Base-by-base conservation (phyloP, 2,329 filamentous ascomycete genomes). In the Colletotrichum cereale region DNA sequence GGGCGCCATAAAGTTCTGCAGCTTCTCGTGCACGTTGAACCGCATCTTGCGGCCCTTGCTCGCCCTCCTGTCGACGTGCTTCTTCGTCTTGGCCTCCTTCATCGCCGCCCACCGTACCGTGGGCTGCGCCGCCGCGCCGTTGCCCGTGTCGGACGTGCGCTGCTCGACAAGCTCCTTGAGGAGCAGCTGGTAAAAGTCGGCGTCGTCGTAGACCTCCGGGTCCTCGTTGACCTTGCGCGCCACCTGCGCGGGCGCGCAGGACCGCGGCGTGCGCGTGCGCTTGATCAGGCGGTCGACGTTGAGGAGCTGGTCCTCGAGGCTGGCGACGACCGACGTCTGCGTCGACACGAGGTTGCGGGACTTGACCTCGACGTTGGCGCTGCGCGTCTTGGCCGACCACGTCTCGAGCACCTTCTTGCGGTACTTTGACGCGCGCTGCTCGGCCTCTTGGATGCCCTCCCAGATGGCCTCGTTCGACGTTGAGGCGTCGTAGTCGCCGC, bases 1-100 rank as follows among this genome's bases (percentile, higher is more conserved):
- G 0, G 95, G 91, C 14, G 95, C 95, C 95, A 98, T 98, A 79
- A 98, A 98, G 81, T 98, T 98, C 84, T 97, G 94, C 78, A 99
- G 82, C 85, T 98, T 98, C 84, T 98, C 96, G 79, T 98, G 95
- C 56, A 98, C 94, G 21, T 93, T 96, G 82, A 96, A 99, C 48
- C 94, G 88, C 87, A 99, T 89, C 84, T 98, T 98, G 61, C 96
- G 87, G 7, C 96, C 96, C 83, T 98, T 98, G 80, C 94, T 97
- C 0, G 96, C 96, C 80, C 95, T 96, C 26, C 95, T 95, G 80
- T 99, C 96, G 5, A 98, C 93, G 38, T 91, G 89, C 79, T 93
- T 93, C 82, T 93, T 92, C 70, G 92, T 88, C 85, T 96, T 97
- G 66, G 91, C 91, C 77, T 95, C 92, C 78, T 92, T 90, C 48